These are phyloP conservation scores for Colletotrichum spinosum DNA, from an alignment of 2,329 filamentous ascomycete species.

Conservation along the genomic window DNA sequence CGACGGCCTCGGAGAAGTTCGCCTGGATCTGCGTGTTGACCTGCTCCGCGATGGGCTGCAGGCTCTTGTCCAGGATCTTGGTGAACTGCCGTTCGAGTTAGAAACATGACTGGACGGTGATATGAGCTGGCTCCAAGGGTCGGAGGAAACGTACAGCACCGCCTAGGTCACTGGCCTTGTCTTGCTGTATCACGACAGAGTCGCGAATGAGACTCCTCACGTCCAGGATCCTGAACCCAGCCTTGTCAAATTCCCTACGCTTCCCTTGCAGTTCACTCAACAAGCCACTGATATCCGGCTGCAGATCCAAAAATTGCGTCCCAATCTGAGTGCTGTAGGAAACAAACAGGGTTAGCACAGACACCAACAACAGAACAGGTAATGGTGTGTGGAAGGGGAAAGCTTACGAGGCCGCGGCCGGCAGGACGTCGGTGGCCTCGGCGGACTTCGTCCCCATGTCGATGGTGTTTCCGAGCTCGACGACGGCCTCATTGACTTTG, in stretches of 20 bases:
- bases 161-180: constrained; percentile 23
- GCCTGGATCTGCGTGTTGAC: constrained; percentile 15
- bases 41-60: constrained; percentile 7
- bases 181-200: constrained; percentile 18
- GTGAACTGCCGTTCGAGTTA: constrained; percentile 9
- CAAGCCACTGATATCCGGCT: constrained; percentile 25
- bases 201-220: constrained; percentile 32
- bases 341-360: background rate
- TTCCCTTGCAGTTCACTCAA: constrained; percentile 15
- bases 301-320: constrained; percentile 9
- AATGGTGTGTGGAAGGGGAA: background rate
- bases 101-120: background rate
- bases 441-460: constrained; percentile 13
- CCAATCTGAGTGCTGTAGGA: constrained; percentile 4
- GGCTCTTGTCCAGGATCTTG: constrained; percentile 8
- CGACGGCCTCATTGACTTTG: constrained; percentile 31
- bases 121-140: no score
- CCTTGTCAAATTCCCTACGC: constrained; percentile 32
- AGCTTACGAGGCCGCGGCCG: constrained; percentile 24
- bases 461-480: constrained; percentile 14
- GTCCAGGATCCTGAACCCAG: constrained; percentile 30
- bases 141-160: background rate
- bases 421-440: constrained; percentile 10
- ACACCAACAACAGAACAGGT: background rate
- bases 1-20: constrained; percentile 19